phyloP scores from a whole-genome alignment of 2,329 filamentous ascomycete species.

The Pestalotiopsis sp. region DNA sequence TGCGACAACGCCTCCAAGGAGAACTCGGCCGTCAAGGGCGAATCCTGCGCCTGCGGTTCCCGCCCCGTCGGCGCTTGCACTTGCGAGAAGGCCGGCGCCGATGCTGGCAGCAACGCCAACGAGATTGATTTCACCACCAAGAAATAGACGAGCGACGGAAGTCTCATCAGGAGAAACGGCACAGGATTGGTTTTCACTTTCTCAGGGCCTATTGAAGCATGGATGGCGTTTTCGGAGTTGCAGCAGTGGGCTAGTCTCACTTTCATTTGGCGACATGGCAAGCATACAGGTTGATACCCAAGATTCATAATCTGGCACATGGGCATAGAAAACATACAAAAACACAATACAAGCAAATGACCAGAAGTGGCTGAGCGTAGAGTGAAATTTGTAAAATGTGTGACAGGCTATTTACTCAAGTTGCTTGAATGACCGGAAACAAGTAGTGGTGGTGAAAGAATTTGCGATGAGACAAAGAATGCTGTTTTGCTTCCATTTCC shows the following conservation, averaged over 20 bases:
- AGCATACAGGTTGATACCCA: not conserved
- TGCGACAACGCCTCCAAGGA: constrained; percentile 74
- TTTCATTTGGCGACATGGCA: not conserved
- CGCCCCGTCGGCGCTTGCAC: constrained; percentile 75
- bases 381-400: no score
- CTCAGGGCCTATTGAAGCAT: not conserved
- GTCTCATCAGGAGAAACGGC: not conserved
- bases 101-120: constrained; percentile 58
- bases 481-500: no score
- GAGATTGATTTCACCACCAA: constrained; percentile 90
- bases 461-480: not conserved
- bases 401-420: not conserved
- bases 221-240: not conserved
- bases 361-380: no score
- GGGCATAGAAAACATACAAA: not conserved
- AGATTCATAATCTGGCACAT: not conserved
- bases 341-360: not conserved
- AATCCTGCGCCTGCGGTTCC: constrained; percentile 76
- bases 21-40: constrained; percentile 64
- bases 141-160: constrained; percentile 36
- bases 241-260: not conserved
- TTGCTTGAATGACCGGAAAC: not conserved
- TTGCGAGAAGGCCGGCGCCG: constrained; percentile 75
- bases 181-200: not conserved
- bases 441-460: not conserved